Base-by-base conservation (phyloP, 768 basidiomycete species). In the Naematelia aurantialba region DNA sequence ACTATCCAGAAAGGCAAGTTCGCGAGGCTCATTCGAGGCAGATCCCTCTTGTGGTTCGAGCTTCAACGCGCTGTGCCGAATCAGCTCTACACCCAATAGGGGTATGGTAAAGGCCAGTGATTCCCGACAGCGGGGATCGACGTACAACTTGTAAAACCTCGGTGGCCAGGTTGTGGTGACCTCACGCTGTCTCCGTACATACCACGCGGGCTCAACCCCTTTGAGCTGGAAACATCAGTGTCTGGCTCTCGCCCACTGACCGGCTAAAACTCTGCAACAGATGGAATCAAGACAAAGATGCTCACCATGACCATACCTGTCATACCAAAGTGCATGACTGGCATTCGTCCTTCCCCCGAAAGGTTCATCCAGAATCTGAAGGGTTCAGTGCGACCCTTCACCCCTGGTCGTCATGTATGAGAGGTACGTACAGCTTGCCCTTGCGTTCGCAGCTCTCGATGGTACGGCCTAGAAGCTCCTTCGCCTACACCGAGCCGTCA, bases 251-350 rank as follows among this genome's bases (percentile, higher is more conserved):
- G 5, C 14, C 25, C n/a, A n/a, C n/a, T n/a, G n/a, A n/a, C n/a
- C n/a, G n/a, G n/a, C n/a, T n/a, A n/a, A n/a, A n/a, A 25, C 11
- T 21, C 19, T 8, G 31, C 30, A 12, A n/a, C n/a, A n/a, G n/a
- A n/a, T n/a, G n/a, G 34, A 24, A 12, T 25, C 34, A 34, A 49
- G 58, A 83, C 14, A 84, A 8, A 8, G 34, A 17, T 8, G 34
- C 34, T 39, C 34, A 39, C 86, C 78, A 86, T 85, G 30, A 89
- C 79, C 83, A 85, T 87, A n/a, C 88, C 88, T 1, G 88, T 89
- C 89, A 89, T 90, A 1, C 88, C 89, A 64, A 89, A 88, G 70
- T 89, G 88, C 49, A 89, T 76, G 2, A 89, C 85, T 2, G 88
- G 88, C 62, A 83, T 72, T 67, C 79, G 80, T 0, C 87, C 87